Conservation (phyloP, 495 filamentous ascomycete genomes). For the Neurospora terricola region DNA sequence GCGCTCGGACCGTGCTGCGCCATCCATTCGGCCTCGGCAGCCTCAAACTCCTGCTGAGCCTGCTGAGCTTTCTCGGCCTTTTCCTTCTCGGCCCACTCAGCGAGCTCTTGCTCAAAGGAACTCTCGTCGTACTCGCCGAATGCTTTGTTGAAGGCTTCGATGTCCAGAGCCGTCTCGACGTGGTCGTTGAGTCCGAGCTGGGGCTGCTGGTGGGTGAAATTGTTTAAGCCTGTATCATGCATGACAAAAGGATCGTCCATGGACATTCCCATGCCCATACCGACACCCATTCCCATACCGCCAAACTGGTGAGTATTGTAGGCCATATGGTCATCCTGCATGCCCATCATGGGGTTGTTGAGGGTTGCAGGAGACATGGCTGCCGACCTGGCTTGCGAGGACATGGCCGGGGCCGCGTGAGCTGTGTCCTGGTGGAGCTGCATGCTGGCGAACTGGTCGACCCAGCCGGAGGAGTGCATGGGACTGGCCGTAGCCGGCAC, state of each 20-base stretch:
- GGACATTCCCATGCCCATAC: not conserved
- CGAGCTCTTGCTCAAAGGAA: constrained; percentile 12
- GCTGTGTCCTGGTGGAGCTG: constrained; percentile 6
- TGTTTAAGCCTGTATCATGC: not conserved
- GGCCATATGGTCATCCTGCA: not conserved
- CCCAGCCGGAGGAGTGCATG: constrained; percentile 13
- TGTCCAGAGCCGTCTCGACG: constrained; percentile 7
- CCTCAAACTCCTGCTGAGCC: constrained; percentile 8
- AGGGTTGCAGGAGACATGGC: constrained; percentile 1
- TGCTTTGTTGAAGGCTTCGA: constrained; percentile 19
- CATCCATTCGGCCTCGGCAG: constrained; percentile 22
- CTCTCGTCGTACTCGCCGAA: constrained; percentile 19
- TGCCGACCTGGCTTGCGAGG: not conserved
- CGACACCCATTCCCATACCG: not conserved
- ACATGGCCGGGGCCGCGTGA: constrained; percentile 2
- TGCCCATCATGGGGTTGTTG: constrained; percentile 1
- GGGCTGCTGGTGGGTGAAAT: not conserved
- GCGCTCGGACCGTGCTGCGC: constrained; percentile 18
- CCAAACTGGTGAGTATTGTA: not conserved
- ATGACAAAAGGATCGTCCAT: not conserved
- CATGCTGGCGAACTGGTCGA: constrained; percentile 19
- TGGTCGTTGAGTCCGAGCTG: not conserved
- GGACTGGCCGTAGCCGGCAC: not conserved
- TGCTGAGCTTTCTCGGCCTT: constrained; percentile 1
- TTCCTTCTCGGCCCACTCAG: constrained; percentile 9